These are phyloP conservation scores for Teunomyces aglyptinius DNA, from an alignment of 805 yeast genomes.

Conservation along the genomic window DNA sequence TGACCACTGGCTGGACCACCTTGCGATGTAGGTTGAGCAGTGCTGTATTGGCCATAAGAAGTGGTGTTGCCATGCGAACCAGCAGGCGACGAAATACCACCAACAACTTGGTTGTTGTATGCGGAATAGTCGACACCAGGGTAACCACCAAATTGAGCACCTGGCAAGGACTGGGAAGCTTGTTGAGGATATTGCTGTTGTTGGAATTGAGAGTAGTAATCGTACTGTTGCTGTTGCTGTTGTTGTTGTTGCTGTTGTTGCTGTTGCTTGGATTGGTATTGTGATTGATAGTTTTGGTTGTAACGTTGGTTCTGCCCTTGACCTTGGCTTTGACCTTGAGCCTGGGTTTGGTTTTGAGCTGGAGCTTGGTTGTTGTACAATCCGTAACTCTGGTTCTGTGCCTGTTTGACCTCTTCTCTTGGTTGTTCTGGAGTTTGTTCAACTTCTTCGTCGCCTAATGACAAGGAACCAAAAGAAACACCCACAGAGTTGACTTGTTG, in stretches of 20 bases:
- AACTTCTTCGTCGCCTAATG: constrained; percentile 45
- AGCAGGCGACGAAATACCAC: constrained; percentile 25
- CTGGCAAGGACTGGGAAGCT: constrained; percentile 39
- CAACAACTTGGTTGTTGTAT: constrained; percentile 34
- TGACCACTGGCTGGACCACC: constrained; percentile 17
- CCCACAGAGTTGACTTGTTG: constrained; percentile 49
- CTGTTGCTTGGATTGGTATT: constrained; percentile 11
- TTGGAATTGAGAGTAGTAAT: constrained; percentile 34
- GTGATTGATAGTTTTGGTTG: constrained; percentile 9
- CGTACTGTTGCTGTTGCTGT: constrained; percentile 23
- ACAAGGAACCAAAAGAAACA: constrained; percentile 62
- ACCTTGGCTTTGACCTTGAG: constrained; percentile 7
- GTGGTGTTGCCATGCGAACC: constrained; percentile 27
- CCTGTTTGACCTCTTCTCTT: constrained; percentile 9
- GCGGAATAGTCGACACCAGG: constrained; percentile 44
- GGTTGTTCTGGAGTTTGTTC: constrained; percentile 17
- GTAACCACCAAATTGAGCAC: constrained; percentile 40
- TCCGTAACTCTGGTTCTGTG: constrained; percentile 11
- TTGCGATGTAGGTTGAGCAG: constrained; percentile 14
- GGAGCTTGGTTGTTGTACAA: constrained; percentile 12
- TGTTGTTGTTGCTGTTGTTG: constrained; percentile 17
- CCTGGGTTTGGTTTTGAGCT: constrained; percentile 1
- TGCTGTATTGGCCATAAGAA: constrained; percentile 20
- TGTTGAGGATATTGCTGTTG: constrained; percentile 44
- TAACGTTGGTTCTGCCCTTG: constrained; percentile 8